A percentile compares a stretch with the other conserved stretches of the same genome.
Evolutionary conservation across 345 rosid genomes (phyloP).

Genomic region (Corchorus capsularis): DNA sequence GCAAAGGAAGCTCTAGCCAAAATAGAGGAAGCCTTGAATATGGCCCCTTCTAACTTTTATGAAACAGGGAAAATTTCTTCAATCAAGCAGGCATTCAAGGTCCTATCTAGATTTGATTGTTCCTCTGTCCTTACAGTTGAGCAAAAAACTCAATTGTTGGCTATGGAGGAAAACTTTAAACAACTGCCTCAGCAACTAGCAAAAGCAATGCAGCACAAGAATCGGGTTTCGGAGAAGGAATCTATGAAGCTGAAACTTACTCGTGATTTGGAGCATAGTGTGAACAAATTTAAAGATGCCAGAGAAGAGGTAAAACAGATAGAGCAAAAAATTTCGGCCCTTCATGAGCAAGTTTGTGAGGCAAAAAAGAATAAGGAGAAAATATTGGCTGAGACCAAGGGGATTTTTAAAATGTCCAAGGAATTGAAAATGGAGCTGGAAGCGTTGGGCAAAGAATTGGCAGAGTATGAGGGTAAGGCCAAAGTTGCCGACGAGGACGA

Average conservation of each 20-base stretch:
- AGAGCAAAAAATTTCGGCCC: neutral
- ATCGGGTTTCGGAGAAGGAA: neutral
- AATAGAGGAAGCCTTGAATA: neutral
- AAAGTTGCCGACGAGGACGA: constrained; percentile 13
- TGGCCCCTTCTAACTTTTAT: neutral
- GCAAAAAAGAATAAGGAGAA: neutral
- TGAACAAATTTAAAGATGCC: neutral
- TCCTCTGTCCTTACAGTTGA: neutral
- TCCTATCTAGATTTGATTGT: neutral
- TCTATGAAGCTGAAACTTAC: neutral
- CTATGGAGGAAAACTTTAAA: constrained; percentile 4
- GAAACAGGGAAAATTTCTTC: neutral
- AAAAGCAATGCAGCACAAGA: neutral
- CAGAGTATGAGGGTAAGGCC: neutral
- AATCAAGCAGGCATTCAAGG: neutral
- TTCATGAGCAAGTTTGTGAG: neutral
- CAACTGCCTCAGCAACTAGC: neutral
- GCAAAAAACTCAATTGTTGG: neutral
- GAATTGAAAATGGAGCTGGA: neutral
- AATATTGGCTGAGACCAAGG: too few species aligned
- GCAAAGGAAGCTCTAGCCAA: neutral
- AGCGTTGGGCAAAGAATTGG: neutral
- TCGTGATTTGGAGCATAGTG: neutral
- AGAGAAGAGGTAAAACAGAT: neutral
- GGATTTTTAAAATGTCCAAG: neutral